A percentile compares a stretch with the other conserved stretches of the same genome.
Conservation (phyloP, 768 basidiomycete species). For the Mycena galopus region DNA sequence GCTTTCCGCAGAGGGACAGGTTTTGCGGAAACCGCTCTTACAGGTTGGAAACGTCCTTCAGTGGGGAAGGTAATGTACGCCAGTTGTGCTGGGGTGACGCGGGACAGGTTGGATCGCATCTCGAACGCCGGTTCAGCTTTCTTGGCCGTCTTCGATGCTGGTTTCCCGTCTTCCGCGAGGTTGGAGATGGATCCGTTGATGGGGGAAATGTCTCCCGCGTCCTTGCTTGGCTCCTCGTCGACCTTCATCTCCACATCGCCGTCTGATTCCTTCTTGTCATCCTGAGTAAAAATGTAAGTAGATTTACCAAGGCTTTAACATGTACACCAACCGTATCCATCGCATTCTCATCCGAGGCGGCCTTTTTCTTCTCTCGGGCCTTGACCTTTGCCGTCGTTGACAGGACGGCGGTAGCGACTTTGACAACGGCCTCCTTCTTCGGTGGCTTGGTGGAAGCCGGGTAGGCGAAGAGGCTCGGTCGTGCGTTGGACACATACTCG, state of each 20-base stretch:
- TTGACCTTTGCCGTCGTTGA: conserved; percentile 98
- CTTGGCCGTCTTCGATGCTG: conserved; percentile 61
- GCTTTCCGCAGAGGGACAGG: conserved; percentile 52
- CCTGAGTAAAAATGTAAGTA: conserved; percentile 48
- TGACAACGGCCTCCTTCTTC: conserved; percentile 92
- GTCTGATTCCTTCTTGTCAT: conserved; percentile 69
- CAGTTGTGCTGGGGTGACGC: conserved; percentile 92
- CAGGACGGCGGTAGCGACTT: conserved; percentile 94
- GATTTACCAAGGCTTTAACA: too few species aligned
- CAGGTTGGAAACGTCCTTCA: conserved; percentile 88
- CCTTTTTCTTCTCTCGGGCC: conserved; percentile 94
- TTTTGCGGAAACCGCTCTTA: conserved; percentile 79
- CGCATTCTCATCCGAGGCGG: conserved; percentile 80
- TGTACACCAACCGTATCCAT: conserved; percentile 81
- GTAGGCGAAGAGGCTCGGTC: conserved; percentile 93
- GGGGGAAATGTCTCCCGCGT: conserved; percentile 66
- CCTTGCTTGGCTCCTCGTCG: conserved; percentile 65
- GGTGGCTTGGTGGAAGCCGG: conserved; percentile 88
- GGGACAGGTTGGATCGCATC: conserved; percentile 86
- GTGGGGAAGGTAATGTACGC: conserved; percentile 86
- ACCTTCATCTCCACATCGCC: conserved; percentile 85
- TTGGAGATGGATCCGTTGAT: conserved; percentile 67
- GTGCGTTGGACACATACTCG: conserved; percentile 90
- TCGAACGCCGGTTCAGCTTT: conserved; percentile 85
- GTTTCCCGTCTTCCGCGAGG: conserved; percentile 58